These are phyloP conservation scores for Blastomyces gilchristii DNA, from an alignment of 2,329 filamentous ascomycete species.

Conservation along the genomic window DNA sequence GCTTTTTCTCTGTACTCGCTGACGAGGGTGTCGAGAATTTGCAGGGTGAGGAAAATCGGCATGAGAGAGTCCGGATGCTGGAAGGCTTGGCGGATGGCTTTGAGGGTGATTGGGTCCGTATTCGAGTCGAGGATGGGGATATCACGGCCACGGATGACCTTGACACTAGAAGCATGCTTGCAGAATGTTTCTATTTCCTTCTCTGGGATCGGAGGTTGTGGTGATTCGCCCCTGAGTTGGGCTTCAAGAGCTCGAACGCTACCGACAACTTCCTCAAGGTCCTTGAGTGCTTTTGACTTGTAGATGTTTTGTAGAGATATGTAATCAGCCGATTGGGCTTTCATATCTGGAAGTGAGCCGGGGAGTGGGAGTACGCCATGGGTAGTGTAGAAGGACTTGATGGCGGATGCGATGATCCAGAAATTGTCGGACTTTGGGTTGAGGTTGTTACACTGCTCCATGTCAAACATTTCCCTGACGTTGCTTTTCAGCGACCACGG, in stretches of 20 bases:
- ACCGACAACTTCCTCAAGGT: constrained; percentile 62
- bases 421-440: constrained; percentile 52
- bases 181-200: constrained; percentile 84
- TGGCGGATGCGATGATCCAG: constrained; percentile 77
- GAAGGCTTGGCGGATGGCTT: constrained; percentile 31
- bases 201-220: constrained; percentile 45
- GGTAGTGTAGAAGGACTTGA: constrained; percentile 64
- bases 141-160: constrained; percentile 60
- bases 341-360: constrained; percentile 92
- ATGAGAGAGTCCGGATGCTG: constrained; percentile 49
- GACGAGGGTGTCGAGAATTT: constrained; percentile 35
- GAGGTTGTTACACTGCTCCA: constrained; percentile 47
- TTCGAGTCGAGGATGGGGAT: constrained; percentile 41
- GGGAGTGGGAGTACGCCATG: constrained; percentile 70
- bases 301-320: constrained; percentile 86
- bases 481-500: constrained; percentile 56
- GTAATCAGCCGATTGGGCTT: constrained; percentile 83
- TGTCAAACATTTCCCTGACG: constrained; percentile 68
- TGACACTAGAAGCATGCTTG: constrained; percentile 89
- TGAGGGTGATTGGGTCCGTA: constrained; percentile 34
- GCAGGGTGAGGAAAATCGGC: constrained; percentile 60
- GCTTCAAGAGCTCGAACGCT: constrained; percentile 50
- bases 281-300: constrained; percentile 72
- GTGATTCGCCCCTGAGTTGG: constrained; percentile 37
- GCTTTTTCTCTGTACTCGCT: constrained; percentile 44